Evolutionary conservation across 2,329 filamentous ascomycete genomes (phyloP).

Genomic region (Cercospora brassicicola): DNA sequence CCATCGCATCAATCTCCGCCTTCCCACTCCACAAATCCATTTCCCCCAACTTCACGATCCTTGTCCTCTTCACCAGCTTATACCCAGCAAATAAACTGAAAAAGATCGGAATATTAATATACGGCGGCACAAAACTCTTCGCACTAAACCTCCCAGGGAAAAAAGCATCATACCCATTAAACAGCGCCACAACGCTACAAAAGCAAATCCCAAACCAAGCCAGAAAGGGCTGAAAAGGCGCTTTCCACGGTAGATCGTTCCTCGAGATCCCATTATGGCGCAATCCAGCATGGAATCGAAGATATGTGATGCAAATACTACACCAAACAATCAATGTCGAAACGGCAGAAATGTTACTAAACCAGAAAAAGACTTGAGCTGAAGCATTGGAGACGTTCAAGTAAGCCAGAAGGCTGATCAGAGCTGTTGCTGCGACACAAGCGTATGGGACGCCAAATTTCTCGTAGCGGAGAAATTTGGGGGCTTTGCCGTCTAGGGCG

Average conservation of each 20-base stretch:
- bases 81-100: conserved; percentile 55
- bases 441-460: conserved; percentile 56
- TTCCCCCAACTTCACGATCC: conserved; percentile 45
- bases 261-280: conserved; percentile 56
- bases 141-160: conserved; percentile 60
- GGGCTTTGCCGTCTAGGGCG: conserved; percentile 66
- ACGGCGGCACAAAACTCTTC: conserved; percentile 61
- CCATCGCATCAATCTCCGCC: conserved; percentile 16
- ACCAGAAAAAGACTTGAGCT: conserved; percentile 64
- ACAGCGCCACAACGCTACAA: conserved; percentile 60
- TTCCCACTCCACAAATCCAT: conserved; percentile 48
- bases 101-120: conserved; percentile 64
- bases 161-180: conserved; percentile 61
- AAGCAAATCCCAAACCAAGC: conserved; percentile 59
- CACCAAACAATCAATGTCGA: conserved; percentile 67
- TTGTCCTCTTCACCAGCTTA: conserved; percentile 54
- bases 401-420: conserved; percentile 52
- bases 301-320: conserved; percentile 61
- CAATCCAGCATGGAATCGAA: conserved; percentile 62
- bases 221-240: conserved; percentile 65
- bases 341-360: conserved; percentile 65
- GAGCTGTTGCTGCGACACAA: conserved; percentile 44
- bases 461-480: conserved; percentile 53
- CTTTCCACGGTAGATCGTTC: conserved; percentile 61
- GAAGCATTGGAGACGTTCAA: conserved; percentile 65